These are phyloP conservation scores for Gloeopeniophorella convolvens DNA, from an alignment of 768 basidiomycete species.

Conservation along the genomic window DNA sequence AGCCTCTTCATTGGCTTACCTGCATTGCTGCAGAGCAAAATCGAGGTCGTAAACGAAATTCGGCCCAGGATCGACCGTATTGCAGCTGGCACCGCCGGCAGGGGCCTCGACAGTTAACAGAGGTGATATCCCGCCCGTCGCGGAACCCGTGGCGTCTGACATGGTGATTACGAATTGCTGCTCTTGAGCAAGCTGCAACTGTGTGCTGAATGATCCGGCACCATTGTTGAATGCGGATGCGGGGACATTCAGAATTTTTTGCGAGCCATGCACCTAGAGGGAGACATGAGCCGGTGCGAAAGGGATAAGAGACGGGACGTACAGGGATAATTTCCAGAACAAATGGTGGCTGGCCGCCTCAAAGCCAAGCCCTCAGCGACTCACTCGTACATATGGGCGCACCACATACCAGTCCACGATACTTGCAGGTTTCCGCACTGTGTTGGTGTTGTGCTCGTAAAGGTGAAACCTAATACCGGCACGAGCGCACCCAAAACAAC, in stretches of 20 bases:
- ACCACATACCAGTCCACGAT: conserved; percentile 52
- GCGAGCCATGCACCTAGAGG: conserved; percentile 29
- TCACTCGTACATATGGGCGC: neutral
- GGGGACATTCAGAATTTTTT: conserved; percentile 50
- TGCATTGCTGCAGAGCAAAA: conserved; percentile 52
- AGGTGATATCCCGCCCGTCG: conserved; percentile 50
- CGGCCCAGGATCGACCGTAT: conserved; percentile 39
- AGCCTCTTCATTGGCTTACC: conserved; percentile 31
- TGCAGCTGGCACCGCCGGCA: conserved; percentile 38
- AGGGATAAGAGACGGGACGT: neutral
- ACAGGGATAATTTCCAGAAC: conserved; percentile 9
- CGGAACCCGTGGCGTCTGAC: conserved; percentile 70
- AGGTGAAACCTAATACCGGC: conserved; percentile 36
- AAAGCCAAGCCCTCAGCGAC: neutral
- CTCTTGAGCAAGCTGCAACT: conserved; percentile 36
- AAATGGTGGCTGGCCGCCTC: conserved; percentile 16
- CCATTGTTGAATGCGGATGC: conserved; percentile 46
- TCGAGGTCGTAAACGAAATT: conserved; percentile 47
- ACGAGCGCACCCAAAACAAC: neutral
- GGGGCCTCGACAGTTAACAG: conserved; percentile 44
- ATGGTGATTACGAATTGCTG: conserved; percentile 50
- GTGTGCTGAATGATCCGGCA: conserved; percentile 43
- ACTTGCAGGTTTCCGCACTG: conserved; percentile 58
- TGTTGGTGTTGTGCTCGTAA: conserved; percentile 37
- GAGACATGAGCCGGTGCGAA: neutral